Percentiles rank a stretch among this genome's conserved stretches.
Conservation (phyloP, 2,329 filamentous ascomycete species). For the Colletotrichum tropicicola region DNA sequence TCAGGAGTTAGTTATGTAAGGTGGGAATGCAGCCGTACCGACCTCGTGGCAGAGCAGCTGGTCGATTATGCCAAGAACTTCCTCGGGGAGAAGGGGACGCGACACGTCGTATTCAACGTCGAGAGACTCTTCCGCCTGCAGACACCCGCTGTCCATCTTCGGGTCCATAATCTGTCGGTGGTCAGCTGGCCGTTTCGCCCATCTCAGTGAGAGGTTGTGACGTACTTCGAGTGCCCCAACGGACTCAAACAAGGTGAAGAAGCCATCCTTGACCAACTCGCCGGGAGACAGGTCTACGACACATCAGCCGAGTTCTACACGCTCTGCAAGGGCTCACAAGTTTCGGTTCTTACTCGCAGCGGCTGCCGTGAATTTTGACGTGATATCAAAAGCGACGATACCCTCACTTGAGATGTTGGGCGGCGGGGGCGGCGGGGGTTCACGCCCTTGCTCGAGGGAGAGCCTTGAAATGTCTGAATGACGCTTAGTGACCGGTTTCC, state of each 20-base stretch:
- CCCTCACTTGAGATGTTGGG: slow-evolving; percentile 55
- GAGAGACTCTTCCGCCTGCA: slow-evolving; percentile 80
- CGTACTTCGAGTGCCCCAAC: slow-evolving; percentile 83
- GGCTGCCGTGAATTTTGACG: slow-evolving; percentile 62
- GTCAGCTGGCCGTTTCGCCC: background rate
- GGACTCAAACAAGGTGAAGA: slow-evolving; percentile 93
- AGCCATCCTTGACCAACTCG: slow-evolving; percentile 91
- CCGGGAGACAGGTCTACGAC: slow-evolving; percentile 76
- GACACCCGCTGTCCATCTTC: slow-evolving; percentile 96
- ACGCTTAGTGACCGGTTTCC: slow-evolving; percentile 24
- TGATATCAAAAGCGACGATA: slow-evolving; percentile 67
- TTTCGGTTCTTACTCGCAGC: slow-evolving; percentile 55
- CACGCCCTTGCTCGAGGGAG: slow-evolving; percentile 46
- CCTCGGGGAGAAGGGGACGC: slow-evolving; percentile 73
- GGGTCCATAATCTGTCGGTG: slow-evolving; percentile 88
- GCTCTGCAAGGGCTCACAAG: background rate
- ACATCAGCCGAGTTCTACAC: slow-evolving; percentile 33
- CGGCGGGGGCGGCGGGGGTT: slow-evolving; percentile 44
- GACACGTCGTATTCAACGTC: slow-evolving; percentile 84
- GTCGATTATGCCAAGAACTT: slow-evolving; percentile 94
- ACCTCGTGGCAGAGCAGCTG: slow-evolving; percentile 91
- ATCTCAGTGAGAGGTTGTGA: background rate
- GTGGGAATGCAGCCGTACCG: slow-evolving; percentile 32
- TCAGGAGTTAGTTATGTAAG: slow-evolving; percentile 4
- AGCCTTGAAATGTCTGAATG: slow-evolving; percentile 50